Conservation (phyloP, 148 eudicot species). For the Persicaria tinctoria region DNA sequence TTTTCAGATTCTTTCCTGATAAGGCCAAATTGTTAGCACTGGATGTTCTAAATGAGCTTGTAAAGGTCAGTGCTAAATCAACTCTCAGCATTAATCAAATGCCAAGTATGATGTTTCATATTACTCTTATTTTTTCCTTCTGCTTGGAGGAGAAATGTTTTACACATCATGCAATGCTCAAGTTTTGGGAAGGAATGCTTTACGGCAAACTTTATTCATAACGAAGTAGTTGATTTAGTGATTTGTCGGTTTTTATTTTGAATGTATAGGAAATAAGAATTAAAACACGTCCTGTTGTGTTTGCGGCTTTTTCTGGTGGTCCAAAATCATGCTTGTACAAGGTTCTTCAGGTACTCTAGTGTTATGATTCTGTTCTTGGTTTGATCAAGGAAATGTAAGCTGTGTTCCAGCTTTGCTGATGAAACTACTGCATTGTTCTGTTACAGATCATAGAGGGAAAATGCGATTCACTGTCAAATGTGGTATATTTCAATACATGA, state of each 20-base stretch:
- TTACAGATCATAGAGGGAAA: constrained; percentile 64
- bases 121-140: neutral
- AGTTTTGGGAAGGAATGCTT: neutral
- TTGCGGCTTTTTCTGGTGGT: constrained; percentile 92
- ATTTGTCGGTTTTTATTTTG: neutral
- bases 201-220: neutral
- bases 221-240: neutral
- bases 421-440: constrained; percentile 11
- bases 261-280: constrained; percentile 60
- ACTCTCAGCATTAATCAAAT: neutral
- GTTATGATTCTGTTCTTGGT: constrained; percentile 8
- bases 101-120: neutral
- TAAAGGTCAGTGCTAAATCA: constrained; percentile 39
- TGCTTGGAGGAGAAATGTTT: neutral
- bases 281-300: constrained; percentile 72
- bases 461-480: constrained; percentile 33
- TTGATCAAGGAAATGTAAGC: neutral
- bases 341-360: constrained; percentile 66
- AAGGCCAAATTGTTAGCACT: constrained; percentile 64
- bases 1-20: constrained; percentile 79
- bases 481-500: constrained; percentile 29
- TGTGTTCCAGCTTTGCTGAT: neutral
- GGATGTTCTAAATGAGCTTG: constrained; percentile 65
- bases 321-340: constrained; percentile 96
- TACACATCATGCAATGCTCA: neutral